Conservation (phyloP, 257 asterid genomes). For the Anisodus acutangulus region DNA sequence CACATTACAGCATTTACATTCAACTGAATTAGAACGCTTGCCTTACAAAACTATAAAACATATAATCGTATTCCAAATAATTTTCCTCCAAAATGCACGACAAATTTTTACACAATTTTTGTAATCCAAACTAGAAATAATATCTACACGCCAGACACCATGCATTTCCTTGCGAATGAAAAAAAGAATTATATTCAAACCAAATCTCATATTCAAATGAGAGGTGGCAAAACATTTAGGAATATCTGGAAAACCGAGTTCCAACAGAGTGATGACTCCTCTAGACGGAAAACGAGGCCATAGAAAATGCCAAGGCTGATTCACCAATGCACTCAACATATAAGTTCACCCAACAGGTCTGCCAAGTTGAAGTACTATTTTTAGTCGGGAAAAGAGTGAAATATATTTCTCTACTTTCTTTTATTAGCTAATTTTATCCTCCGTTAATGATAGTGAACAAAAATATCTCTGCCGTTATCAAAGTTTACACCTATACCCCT, state of each 20-base stretch:
- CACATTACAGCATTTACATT: not conserved
- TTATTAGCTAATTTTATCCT: no score
- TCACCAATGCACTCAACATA: conserved; percentile 24
- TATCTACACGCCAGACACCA: not conserved
- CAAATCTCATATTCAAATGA: not conserved
- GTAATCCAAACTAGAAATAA: not conserved
- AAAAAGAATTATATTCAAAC: not conserved
- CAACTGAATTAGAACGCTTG: not conserved
- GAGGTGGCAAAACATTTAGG: not conserved
- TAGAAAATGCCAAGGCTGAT: conserved; percentile 5
- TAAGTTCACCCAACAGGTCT: not conserved
- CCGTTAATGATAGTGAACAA: no score
- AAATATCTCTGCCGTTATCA: no score
- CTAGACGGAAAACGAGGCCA: not conserved
- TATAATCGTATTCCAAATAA: not conserved
- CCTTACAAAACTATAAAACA: not conserved
- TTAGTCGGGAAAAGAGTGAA: not conserved
- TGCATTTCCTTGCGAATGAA: not conserved
- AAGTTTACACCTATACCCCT: no score
- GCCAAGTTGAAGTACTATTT: conserved; percentile 18
- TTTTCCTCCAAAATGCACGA: not conserved
- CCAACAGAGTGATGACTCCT: not conserved
- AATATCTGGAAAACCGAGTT: not conserved
- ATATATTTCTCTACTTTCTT: no score
- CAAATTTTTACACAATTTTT: not conserved